phyloP scores from a whole-genome alignment of 2,329 filamentous ascomycete species.

The Phaeomoniella chlamydospora region DNA sequence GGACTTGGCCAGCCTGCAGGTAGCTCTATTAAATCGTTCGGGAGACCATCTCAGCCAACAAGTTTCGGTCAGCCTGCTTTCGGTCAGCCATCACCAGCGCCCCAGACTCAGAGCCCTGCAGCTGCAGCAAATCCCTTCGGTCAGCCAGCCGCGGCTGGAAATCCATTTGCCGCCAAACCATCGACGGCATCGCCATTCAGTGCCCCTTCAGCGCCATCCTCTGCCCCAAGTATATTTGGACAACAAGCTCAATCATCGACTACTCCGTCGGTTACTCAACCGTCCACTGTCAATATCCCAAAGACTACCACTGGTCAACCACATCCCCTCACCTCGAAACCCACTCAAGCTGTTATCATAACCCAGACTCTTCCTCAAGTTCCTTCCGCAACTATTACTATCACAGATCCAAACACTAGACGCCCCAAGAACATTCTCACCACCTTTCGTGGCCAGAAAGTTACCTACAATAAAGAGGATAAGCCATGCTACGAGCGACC shows the following conservation, averaged over 20 bases:
- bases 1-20: slow-evolving; percentile 17
- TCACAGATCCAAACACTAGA: slow-evolving; percentile 20
- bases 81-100: slow-evolving; percentile 12
- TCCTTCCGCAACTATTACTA: slow-evolving; percentile 14
- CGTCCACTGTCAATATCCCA: slow-evolving; percentile 2
- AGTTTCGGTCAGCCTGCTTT: slow-evolving; percentile 24
- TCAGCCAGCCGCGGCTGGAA: slow-evolving; percentile 3
- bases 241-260: slow-evolving; percentile 7
- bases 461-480: slow-evolving; percentile 35
- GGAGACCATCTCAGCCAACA: slow-evolving; percentile 9
- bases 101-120: not conserved
- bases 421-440: slow-evolving; percentile 26
- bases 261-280: slow-evolving; percentile 9
- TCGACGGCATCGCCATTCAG: slow-evolving; percentile 17
- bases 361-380: slow-evolving; percentile 17
- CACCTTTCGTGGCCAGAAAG: slow-evolving; percentile 49
- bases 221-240: slow-evolving; percentile 12
- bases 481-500: slow-evolving; percentile 36
- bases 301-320: slow-evolving; percentile 7
- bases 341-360: slow-evolving; percentile 7
- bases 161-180: not conserved
- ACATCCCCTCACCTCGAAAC: slow-evolving; percentile 8
- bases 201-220: slow-evolving; percentile 16
- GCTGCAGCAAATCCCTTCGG: slow-evolving; percentile 14
- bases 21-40: slow-evolving; percentile 12